These are phyloP conservation scores for Neurospora pannonica DNA, from an alignment of 495 filamentous ascomycete genomes.

Conservation along the genomic window DNA sequence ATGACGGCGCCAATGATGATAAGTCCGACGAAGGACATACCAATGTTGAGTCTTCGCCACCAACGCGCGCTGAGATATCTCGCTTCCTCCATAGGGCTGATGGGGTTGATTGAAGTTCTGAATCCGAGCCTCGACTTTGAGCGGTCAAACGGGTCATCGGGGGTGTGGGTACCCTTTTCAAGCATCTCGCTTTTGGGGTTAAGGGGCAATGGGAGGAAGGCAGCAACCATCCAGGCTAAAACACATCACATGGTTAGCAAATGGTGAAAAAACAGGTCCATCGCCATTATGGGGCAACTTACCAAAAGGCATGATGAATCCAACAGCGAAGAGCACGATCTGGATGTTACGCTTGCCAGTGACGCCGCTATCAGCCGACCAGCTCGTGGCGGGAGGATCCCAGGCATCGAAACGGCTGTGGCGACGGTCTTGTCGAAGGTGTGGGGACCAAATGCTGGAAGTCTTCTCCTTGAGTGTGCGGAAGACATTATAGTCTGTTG, in stretches of 20 bases:
- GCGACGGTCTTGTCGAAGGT: constrained; percentile 56
- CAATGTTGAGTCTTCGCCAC: constrained; percentile 88
- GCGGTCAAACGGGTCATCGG: constrained; percentile 15
- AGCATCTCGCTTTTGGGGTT: constrained; percentile 36
- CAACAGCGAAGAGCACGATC: constrained; percentile 76
- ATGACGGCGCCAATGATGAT: constrained; percentile 69
- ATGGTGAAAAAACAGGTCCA: neutral
- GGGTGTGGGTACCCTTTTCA: constrained; percentile 22
- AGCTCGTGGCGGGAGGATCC: constrained; percentile 63
- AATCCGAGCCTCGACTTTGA: constrained; percentile 35
- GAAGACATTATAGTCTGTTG: constrained; percentile 18
- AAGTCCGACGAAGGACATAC: constrained; percentile 73
- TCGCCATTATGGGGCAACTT: constrained; percentile 18
- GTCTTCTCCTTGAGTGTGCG: constrained; percentile 34
- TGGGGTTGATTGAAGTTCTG: constrained; percentile 14
- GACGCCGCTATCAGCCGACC: constrained; percentile 45
- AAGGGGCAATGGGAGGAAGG: constrained; percentile 69
- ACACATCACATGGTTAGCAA: constrained; percentile 3
- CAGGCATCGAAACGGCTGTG: constrained; percentile 48
- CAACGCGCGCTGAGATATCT: constrained; percentile 75
- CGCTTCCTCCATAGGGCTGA: constrained; percentile 41
- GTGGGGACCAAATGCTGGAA: constrained; percentile 63
- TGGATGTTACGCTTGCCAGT: constrained; percentile 69
- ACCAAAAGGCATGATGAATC: constrained; percentile 81
- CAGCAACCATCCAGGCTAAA: constrained; percentile 75